phyloP scores from a whole-genome alignment of 495 filamentous ascomycete genomes.

The Lasiosphaeriaceae sp. region DNA sequence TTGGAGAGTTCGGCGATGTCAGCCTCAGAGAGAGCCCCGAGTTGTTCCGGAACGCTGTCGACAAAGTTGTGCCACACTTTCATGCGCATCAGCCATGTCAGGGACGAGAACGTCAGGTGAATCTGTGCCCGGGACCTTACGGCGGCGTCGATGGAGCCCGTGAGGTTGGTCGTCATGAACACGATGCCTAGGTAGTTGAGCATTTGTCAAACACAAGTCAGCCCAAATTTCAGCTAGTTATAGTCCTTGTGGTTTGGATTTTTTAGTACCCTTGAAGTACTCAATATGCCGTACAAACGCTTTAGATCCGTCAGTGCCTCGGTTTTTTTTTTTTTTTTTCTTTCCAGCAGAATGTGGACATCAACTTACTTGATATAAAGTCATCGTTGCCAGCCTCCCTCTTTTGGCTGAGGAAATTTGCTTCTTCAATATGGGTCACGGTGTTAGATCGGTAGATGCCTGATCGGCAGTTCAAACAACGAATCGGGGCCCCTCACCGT shows the following conservation, averaged over 20 bases:
- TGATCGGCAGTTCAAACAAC: no score
- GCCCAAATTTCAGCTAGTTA: background rate
- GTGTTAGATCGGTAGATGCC: no score
- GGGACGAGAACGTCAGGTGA: constrained; percentile 17
- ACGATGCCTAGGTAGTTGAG: constrained; percentile 5
- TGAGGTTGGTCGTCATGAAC: constrained; percentile 10
- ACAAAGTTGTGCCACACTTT: constrained; percentile 28
- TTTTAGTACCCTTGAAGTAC: constrained; percentile 10
- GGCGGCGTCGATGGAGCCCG: constrained; percentile 21
- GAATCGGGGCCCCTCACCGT: constrained; percentile 1
- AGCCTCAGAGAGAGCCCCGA: constrained; percentile 2
- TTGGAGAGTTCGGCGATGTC: constrained; percentile 16
- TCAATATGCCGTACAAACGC: constrained; percentile 12
- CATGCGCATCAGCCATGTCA: constrained; percentile 11
- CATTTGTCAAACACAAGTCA: background rate
- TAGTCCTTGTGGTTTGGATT: background rate
- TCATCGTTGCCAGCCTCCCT: constrained; percentile 6
- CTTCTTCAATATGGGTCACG: no score
- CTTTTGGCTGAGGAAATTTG: constrained; percentile 10
- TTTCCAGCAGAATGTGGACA: no score
- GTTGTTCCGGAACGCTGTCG: constrained; percentile 14
- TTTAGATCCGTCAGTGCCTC: background rate
- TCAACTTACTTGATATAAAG: background rate
- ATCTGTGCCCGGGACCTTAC: constrained; percentile 27
- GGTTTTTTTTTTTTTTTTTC: no score